Evolutionary conservation across 2,329 filamentous ascomycete genomes (phyloP), one percentile per base, ranked within the genome.

Genomic region (Claviceps maximensis): DNA sequence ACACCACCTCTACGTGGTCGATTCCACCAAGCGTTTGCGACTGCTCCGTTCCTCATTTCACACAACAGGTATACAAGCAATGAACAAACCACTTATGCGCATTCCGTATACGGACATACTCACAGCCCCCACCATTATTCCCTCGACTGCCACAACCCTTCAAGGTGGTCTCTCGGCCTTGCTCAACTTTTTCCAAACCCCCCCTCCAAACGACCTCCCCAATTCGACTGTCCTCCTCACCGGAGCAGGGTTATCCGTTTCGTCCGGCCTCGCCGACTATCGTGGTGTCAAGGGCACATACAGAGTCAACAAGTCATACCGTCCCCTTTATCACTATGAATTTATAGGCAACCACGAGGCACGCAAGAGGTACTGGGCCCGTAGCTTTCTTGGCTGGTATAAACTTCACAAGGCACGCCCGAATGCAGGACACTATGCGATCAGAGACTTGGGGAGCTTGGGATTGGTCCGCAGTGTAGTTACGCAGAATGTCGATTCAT

Each of bases 401-500:
- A 89, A 81, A 46, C 72, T 97, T 58, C 73, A 86, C 62, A 84
- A 81, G 56, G 87, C 89, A n/a, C 73, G 72, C 54, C 90, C 91
- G 13, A 97, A 97, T 63, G 71, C 74, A 3, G 83, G 83, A 2
- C 93, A 98, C 70, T 76, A 79, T 64, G 89, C 90, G 2, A 79
- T 97, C 53, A 76, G 79, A 51, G 77, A 84, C 57, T 72, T 97
- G 38, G 86, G 81, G 2, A 69, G 77, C 4, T 71, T 93, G 58
- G 90, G 89, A 2, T 69, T 89, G 49, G 74, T 96, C 44, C 79
- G 77, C 54, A 80, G 74, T 51, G 87, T 96, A 55, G 82, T 98
- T 59, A 97, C 93, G 42, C 93, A 98, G 66, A 97, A 97, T 64
- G 93, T 98, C 50, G 93, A 98, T 70, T 95, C 89, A 2, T 95